These are phyloP conservation scores for Triticum urartu DNA, from an alignment of 176 grass and related monocot genomes.

Conservation along the genomic window DNA sequence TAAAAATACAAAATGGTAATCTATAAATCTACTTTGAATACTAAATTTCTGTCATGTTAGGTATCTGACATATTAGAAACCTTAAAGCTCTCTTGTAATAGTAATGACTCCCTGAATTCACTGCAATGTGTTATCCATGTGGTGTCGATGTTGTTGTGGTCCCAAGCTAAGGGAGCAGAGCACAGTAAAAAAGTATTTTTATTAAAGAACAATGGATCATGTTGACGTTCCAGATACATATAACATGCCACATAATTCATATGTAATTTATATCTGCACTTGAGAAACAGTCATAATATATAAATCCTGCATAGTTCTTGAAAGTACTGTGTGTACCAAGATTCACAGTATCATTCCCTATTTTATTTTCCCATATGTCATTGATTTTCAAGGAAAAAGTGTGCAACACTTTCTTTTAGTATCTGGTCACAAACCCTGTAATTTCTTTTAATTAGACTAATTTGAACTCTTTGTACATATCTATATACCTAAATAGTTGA, in stretches of 20 bases:
- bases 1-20: no score
- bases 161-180: no score
- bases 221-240: neutral
- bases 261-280: neutral
- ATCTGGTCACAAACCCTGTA: neutral
- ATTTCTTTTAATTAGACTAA: neutral
- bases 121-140: no score
- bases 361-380: neutral
- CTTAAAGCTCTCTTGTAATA: no score
- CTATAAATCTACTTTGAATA: no score
- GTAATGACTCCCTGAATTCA: no score
- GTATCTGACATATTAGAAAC: no score
- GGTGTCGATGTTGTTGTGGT: no score
- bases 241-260: neutral
- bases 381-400: neutral
- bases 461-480: neutral
- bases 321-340: neutral
- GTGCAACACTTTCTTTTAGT: neutral
- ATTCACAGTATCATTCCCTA: neutral
- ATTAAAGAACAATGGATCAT: no score
- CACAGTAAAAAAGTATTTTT: no score
- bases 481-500: no score
- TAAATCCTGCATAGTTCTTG: neutral
- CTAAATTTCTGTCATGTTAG: no score
- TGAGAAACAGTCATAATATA: neutral